Evolutionary conservation across 2,329 filamentous ascomycete species (phyloP).

Genomic region (Nakataea oryzae): DNA sequence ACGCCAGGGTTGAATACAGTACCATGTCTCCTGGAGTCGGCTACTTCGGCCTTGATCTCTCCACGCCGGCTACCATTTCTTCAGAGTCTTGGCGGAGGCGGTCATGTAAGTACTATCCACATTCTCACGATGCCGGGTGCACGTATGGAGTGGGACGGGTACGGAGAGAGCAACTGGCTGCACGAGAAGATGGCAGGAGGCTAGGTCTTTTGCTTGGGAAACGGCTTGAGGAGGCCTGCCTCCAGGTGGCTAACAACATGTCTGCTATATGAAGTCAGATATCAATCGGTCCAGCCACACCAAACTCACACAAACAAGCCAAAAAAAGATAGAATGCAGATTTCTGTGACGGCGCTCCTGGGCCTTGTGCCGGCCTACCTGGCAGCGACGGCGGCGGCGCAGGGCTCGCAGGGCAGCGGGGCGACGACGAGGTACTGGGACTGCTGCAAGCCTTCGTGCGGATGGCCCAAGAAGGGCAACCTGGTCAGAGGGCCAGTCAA

Average conservation of each 20-base stretch:
- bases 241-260: background rate
- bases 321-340: background rate
- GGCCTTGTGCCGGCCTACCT: conserved; percentile 3
- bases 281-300: background rate
- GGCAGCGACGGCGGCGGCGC: background rate
- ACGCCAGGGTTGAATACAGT: background rate
- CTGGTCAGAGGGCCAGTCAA: conserved; percentile 27
- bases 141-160: background rate
- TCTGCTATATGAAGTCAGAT: background rate
- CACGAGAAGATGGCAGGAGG: background rate
- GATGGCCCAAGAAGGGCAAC: conserved; percentile 37
- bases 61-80: background rate
- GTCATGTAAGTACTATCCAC: background rate
- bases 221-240: background rate
- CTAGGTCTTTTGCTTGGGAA: too few relatives aligned
- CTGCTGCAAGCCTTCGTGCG: conserved; percentile 59
- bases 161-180: background rate
- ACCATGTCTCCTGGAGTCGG: too few relatives aligned
- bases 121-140: background rate
- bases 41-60: background rate
- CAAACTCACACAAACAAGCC: background rate
- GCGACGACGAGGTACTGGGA: conserved; percentile 31
- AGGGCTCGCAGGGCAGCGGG: conserved; percentile 6
- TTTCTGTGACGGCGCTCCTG: background rate
- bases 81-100: background rate